Evolutionary conservation across 1,139 yeast genomes (phyloP), one percentile per base, ranked within the genome.

Genomic region (Candida glucosophila): DNA sequence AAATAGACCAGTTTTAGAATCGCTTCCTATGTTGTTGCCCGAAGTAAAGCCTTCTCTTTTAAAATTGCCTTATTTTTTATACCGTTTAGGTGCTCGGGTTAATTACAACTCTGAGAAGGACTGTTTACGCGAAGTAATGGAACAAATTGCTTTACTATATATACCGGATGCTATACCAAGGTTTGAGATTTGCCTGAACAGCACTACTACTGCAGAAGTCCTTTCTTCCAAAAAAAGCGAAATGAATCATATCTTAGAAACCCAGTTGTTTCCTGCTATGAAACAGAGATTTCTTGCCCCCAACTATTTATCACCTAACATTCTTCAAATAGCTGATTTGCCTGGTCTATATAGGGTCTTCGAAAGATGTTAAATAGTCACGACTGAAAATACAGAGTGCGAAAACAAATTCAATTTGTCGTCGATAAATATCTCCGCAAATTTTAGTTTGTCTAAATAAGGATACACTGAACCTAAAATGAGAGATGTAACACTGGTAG

Each of bases 261-360:
- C 71, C 33, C 47, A 60, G 1, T 39, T 86, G 2, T 79, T 85
- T 40, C 95, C 95, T 0, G 58, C 70, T 11, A 46, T 83, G 10
- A 77, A 77, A 38, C 61, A 61, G 32, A 57, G 76, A 24, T 69
- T 86, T 18, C 47, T 85, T 12, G 95, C 92, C 0, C 72, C 94
- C 1, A 57, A 56, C 12, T 44, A 43, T 4, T 41, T 86, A 17
- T 38, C 52, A 3, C 47, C 61, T 12, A 77, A 73, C 32, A 73
- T 86, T 5, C 68, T 82, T 2, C 95, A 90, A 47, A 73, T 92
- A 22, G 97, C 98, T 0, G 88, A 80, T 45, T 56, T 92, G 21
- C 97, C 97, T 1, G 95, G 95, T 0, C 55, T 92, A 29, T 92
- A 92, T 52, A 73, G 67, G 41, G 94, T 92, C 4, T 90, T 90